phyloP scores from a whole-genome alignment of 768 basidiomycete species.

The Tubosaeta sp. region DNA sequence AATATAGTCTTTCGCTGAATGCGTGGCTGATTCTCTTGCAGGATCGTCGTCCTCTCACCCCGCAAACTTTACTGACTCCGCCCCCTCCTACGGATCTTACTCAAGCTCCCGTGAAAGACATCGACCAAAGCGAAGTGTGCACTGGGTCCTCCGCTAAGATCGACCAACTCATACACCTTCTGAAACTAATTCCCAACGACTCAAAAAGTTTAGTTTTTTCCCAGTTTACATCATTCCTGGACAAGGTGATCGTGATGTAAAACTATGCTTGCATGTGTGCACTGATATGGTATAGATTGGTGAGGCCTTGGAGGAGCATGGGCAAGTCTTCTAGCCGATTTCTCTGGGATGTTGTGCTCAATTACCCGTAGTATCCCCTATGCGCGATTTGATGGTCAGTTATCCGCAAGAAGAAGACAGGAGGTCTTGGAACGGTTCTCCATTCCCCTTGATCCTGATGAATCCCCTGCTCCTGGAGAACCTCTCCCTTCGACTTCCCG shows the following conservation, averaged over 20 bases:
- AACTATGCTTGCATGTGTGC: neutral
- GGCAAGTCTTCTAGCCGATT: conserved; percentile 35
- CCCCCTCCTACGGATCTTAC: conserved; percentile 66
- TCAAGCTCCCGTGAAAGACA: conserved; percentile 46
- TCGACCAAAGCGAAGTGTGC: conserved; percentile 39
- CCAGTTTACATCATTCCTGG: conserved; percentile 82
- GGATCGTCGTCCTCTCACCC: conserved; percentile 65
- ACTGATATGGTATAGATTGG: conserved; percentile 52
- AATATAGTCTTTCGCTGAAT: neutral
- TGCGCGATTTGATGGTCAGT: conserved; percentile 79
- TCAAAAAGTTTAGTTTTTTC: conserved; percentile 89
- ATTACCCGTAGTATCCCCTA: conserved; percentile 56
- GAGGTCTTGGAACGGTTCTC: conserved; percentile 74
- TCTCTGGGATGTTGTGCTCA: conserved; percentile 1
- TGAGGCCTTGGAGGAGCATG: conserved; percentile 59
- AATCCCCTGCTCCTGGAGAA: conserved; percentile 15
- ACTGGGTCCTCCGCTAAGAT: conserved; percentile 78
- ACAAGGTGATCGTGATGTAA: conserved; percentile 48
- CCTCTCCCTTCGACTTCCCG: conserved; percentile 10
- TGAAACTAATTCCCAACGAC: conserved; percentile 58
- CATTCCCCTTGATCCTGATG: conserved; percentile 49
- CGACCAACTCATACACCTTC: conserved; percentile 70
- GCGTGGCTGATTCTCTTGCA: conserved; percentile 24
- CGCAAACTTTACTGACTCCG: conserved; percentile 58
- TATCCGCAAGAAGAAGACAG: conserved; percentile 77